phyloP scores from a whole-genome alignment of 257 asterid species.

The Capsicum pubescens region DNA sequence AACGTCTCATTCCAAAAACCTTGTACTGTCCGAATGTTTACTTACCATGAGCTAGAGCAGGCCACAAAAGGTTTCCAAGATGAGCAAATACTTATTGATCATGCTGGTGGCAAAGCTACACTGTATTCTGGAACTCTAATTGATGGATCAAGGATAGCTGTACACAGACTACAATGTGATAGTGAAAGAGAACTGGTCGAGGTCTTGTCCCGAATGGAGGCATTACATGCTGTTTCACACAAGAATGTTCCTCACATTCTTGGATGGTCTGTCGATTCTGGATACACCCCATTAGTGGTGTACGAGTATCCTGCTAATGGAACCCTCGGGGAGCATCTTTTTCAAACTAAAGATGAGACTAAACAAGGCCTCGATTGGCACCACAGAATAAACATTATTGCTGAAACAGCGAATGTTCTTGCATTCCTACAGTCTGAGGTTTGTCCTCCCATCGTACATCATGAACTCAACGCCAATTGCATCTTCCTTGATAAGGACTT shows the following conservation, averaged over 20 bases:
- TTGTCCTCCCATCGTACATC: constrained; percentile 65
- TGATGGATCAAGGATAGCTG: constrained; percentile 52
- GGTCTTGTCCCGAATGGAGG: constrained; percentile 50
- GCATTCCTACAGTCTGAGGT: constrained; percentile 64
- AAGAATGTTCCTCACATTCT: constrained; percentile 56
- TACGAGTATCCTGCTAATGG: constrained; percentile 57
- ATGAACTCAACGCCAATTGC: constrained; percentile 52
- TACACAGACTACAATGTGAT: constrained; percentile 53
- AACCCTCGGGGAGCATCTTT: constrained; percentile 52
- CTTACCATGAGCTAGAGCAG: constrained; percentile 65
- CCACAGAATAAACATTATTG: constrained; percentile 50
- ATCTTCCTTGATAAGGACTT: constrained; percentile 58
- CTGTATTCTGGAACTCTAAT: constrained; percentile 53
- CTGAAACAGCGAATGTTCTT: constrained; percentile 60
- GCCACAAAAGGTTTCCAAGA: constrained; percentile 68
- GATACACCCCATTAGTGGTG: constrained; percentile 49
- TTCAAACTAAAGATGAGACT: constrained; percentile 41
- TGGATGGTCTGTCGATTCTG: constrained; percentile 64
- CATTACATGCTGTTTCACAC: constrained; percentile 53
- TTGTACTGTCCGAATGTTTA: constrained; percentile 45
- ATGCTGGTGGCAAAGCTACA: constrained; percentile 32
- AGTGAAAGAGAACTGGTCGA: constrained; percentile 47
- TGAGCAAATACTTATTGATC: constrained; percentile 44
- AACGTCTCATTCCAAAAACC: constrained; percentile 41
- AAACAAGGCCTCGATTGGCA: constrained; percentile 55